Evolutionary conservation across 306 rosid species (phyloP).

Genomic region (Gastrolobium villosum): DNA sequence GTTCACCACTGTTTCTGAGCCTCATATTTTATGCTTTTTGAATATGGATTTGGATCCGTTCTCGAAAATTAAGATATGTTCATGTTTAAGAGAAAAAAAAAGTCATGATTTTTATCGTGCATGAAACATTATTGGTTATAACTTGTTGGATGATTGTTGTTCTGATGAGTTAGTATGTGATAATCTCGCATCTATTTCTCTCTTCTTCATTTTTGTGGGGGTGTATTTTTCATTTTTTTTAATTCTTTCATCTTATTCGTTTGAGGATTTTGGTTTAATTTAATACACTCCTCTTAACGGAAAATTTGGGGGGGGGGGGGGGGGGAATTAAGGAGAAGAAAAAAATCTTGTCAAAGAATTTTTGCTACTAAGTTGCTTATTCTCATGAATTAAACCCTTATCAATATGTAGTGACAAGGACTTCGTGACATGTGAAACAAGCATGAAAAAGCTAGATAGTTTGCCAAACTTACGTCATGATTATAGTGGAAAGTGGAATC

Average conservation of each 20-base stretch:
- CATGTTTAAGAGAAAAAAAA: too few relatives aligned
- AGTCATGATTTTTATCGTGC: too few relatives aligned
- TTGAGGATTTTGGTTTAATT: slow-evolving; percentile 11
- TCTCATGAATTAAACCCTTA: slow-evolving; percentile 9
- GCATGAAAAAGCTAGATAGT: slow-evolving; percentile 34
- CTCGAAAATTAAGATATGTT: too few relatives aligned
- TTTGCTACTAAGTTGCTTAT: background rate
- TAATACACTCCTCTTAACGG: background rate
- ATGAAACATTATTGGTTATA: too few relatives aligned
- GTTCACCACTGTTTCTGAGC: background rate
- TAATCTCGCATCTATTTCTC: background rate
- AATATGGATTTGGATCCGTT: background rate
- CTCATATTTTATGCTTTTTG: background rate
- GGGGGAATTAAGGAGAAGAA: too few relatives aligned
- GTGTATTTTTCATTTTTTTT: background rate
- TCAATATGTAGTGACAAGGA: background rate
- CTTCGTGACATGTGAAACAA: slow-evolving; percentile 2
- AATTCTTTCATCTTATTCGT: background rate
- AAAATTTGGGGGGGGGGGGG: too few relatives aligned
- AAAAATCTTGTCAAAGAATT: background rate
- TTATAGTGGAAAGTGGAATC: slow-evolving; percentile 36
- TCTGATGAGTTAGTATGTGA: slow-evolving; percentile 18
- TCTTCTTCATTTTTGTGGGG: background rate
- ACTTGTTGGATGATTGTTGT: slow-evolving; percentile 4
- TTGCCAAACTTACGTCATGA: slow-evolving; percentile 24